Conservation (phyloP, 495 filamentous ascomycete species). For the Xylaria nigripes region DNA sequence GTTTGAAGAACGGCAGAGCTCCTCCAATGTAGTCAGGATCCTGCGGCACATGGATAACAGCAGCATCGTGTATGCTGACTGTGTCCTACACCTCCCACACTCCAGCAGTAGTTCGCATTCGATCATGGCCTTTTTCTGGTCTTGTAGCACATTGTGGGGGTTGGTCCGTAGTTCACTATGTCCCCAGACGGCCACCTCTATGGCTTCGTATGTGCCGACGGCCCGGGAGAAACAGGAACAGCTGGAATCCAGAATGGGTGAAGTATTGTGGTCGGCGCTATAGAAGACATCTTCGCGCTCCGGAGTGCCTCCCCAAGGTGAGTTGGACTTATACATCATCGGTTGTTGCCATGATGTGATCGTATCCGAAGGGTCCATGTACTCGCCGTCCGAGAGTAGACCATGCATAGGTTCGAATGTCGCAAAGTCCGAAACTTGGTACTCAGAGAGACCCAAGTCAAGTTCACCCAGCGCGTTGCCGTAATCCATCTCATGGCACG, state of each 20-base stretch:
- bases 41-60: constrained; percentile 12
- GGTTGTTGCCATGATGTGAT: constrained; percentile 9
- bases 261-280: background rate
- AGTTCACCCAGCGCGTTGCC: constrained; percentile 2
- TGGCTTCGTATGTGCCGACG: constrained; percentile 9
- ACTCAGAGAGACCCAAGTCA: constrained; percentile 4
- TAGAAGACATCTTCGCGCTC: constrained; percentile 6
- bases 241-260: background rate
- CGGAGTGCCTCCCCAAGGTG: constrained; percentile 5
- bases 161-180: constrained; percentile 8
- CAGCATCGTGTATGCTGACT: constrained; percentile 12
- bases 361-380: constrained; percentile 9
- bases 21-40: background rate
- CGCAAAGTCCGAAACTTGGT: constrained; percentile 4
- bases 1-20: background rate
- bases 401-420: background rate
- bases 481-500: constrained; percentile 2
- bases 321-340: constrained; percentile 2
- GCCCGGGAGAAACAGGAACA: constrained; percentile 12
- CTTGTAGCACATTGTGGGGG: constrained; percentile 3
- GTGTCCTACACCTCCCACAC: constrained; percentile 3
- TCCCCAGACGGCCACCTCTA: constrained; percentile 9
- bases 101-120: constrained; percentile 11
- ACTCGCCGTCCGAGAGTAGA: constrained; percentile 4
- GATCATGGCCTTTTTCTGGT: constrained; percentile 9